Base-by-base conservation (phyloP, 139 green algal genomes). In the Prasinococcaceae sp. region DNA sequence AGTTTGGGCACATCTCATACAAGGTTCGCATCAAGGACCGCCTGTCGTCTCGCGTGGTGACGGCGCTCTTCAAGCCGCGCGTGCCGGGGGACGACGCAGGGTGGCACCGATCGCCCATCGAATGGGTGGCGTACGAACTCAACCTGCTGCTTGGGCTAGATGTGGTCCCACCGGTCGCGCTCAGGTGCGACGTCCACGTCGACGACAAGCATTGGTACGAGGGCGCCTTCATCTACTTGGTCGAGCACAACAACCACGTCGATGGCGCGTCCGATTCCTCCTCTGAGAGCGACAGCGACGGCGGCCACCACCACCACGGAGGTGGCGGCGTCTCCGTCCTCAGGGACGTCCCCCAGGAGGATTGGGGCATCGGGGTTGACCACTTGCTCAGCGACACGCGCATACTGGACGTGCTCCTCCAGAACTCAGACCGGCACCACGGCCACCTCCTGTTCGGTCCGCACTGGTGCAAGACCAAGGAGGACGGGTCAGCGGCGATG, bases 91-190 rank as follows among this genome's bases (percentile, higher is more conserved):
- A 92, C 51, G 72, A 70, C 4, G 75, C 81, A 6, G 81, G 81
- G 36, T 92, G 81, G 81, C 81, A 92, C 60, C 64, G 82, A 10
- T 73, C 71, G 10, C 59, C 63, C 12, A 76, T 86, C n/a, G 81
- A 92, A 65, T 73, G 51, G 47, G 79, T 82, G 22, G 82, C 82
- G 0, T 92, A 92, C 52, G 60, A 80, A 44, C 73, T 92, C 19
- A 88, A 84, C 69, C 63, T 86, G 25, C 48, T 90, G 63, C 75
- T 90, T 22, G 81, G 81, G 4, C 76, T 90, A 69, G 81, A 90
- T 65, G 43, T 67, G 27, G 76, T 90, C 20, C 81, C 81, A 0
- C 81, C 81, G 0, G 64, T 65, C 12, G 12, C 12, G 14, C 14
- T 12, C 35, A 19, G 35, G 12, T 39, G 46, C 23, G 25, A 53